These are phyloP conservation scores for Fusarium palustre DNA, from an alignment of 2,329 filamentous ascomycete genomes.

Conservation along the genomic window DNA sequence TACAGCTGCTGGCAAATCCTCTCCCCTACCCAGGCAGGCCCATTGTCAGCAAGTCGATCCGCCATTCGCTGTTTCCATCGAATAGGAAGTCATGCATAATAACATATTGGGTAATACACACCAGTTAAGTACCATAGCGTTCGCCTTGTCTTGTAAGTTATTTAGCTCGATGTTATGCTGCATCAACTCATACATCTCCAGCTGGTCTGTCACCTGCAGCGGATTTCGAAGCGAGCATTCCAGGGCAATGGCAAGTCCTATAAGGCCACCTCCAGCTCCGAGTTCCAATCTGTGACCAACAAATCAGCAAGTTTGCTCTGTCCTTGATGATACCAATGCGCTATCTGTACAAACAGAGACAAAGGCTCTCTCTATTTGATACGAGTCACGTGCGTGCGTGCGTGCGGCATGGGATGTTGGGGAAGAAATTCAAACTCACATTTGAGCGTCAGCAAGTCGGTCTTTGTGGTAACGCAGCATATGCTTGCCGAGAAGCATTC, in stretches of 20 bases:
- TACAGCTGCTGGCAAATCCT: slow-evolving; percentile 66
- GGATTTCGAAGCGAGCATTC: slow-evolving; percentile 65
- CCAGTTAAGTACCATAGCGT: slow-evolving; percentile 84
- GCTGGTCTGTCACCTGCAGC: slow-evolving; percentile 86
- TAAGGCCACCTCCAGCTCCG: slow-evolving; percentile 90
- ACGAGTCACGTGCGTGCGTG: slow-evolving; percentile 28
- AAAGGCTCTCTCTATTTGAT: not conserved
- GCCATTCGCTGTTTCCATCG: slow-evolving; percentile 2
- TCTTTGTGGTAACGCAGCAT: slow-evolving; percentile 78
- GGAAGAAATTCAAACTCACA: slow-evolving; percentile 62
- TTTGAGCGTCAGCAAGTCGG: slow-evolving; percentile 73
- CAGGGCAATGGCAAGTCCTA: slow-evolving; percentile 73
- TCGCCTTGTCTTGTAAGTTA: slow-evolving; percentile 70
- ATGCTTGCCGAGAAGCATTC: slow-evolving; percentile 88
- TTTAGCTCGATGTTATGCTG: slow-evolving; percentile 89
- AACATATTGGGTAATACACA: slow-evolving; percentile 53
- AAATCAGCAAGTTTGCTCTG: slow-evolving; percentile 39
- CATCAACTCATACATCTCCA: slow-evolving; percentile 88
- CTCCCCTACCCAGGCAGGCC: slow-evolving; percentile 62
- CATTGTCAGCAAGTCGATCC: slow-evolving; percentile 37
- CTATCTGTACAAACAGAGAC: slow-evolving; percentile 15
- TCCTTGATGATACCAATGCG: slow-evolving; percentile 7
- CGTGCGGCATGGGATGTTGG: not conserved
- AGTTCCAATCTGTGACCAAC: slow-evolving; percentile 78
- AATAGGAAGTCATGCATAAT: slow-evolving; percentile 41